phyloP scores from a whole-genome alignment of 78 protist species.

The Isochrysis galbana region DNA sequence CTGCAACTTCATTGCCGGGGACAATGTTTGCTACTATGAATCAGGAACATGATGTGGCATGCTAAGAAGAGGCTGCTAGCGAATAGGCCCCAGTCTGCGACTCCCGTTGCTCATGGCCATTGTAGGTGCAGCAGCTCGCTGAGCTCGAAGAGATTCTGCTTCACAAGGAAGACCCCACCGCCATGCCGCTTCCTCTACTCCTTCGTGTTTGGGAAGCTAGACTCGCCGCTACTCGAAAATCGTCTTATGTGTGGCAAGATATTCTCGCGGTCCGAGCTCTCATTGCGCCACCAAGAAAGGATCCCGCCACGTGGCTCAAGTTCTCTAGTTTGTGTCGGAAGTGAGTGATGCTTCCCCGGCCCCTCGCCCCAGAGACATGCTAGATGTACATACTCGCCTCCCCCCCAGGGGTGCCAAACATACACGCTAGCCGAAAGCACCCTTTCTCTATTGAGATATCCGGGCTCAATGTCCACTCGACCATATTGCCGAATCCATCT shows the following conservation, averaged over 20 bases:
- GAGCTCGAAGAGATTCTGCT: conserved; percentile 87
- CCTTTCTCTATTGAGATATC: too few species aligned
- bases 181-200: not conserved
- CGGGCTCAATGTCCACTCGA: too few species aligned
- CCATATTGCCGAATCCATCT: too few species aligned
- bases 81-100: too few species aligned
- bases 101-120: too few species aligned
- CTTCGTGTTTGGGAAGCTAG: not conserved
- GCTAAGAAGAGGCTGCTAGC: too few species aligned
- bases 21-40: too few species aligned
- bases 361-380: not conserved
- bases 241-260: conserved; percentile 20
- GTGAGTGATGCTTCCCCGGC: not conserved
- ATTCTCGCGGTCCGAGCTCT: conserved; percentile 5
- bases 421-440: too few species aligned
- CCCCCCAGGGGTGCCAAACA: too few species aligned
- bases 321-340: conserved; percentile 20
- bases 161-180: conserved; percentile 31
- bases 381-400: too few species aligned
- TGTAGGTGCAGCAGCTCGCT: conserved; percentile 68
- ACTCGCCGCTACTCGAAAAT: not conserved
- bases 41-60: too few species aligned
- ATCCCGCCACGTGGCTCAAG: conserved; percentile 5
- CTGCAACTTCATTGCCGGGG: too few species aligned
- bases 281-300: not conserved